Percentiles rank a stretch among this genome's conserved stretches.
Evolutionary conservation across 2,329 filamentous ascomycete species (phyloP).

Genomic region (Colletotrichum tropicale): DNA sequence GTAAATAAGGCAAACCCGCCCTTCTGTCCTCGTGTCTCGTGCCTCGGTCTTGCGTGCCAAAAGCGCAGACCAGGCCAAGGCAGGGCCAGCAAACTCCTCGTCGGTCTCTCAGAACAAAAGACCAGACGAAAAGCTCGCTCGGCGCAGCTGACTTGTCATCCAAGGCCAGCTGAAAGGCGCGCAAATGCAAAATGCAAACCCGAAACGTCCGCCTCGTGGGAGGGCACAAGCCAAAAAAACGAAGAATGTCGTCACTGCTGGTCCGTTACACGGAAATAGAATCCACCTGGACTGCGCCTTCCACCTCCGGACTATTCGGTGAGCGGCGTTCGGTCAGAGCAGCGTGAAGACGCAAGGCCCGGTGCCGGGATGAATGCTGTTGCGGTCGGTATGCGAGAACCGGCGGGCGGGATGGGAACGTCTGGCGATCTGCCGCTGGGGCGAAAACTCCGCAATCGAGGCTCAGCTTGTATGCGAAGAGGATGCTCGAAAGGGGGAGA

Average conservation of each 20-base stretch:
- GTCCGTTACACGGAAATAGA: neutral
- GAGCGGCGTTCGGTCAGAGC: neutral
- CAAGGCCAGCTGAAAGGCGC: neutral
- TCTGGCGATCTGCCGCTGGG: neutral
- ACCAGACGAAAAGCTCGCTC: neutral
- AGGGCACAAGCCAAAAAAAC: neutral
- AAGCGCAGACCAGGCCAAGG: neutral
- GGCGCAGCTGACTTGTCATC: neutral
- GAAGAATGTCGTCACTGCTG: neutral
- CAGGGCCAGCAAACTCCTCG: neutral
- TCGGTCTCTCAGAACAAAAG: neutral
- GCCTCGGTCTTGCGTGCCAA: neutral
- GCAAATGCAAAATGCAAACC: neutral
- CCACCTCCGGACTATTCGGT: neutral
- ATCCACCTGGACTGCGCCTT: neutral
- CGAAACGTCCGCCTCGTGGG: neutral
- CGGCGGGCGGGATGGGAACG: neutral
- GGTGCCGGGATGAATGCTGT: neutral
- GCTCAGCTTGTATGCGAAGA: neutral
- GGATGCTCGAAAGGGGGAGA: neutral
- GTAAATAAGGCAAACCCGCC: neutral
- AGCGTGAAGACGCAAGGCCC: neutral
- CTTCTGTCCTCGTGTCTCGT: neutral
- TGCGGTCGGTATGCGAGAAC: neutral
- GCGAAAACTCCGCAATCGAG: neutral